Percentiles rank a stretch among this genome's conserved stretches.
Conservation (phyloP, 129 eudicot genomes). For the Pittosporum tobira region DNA sequence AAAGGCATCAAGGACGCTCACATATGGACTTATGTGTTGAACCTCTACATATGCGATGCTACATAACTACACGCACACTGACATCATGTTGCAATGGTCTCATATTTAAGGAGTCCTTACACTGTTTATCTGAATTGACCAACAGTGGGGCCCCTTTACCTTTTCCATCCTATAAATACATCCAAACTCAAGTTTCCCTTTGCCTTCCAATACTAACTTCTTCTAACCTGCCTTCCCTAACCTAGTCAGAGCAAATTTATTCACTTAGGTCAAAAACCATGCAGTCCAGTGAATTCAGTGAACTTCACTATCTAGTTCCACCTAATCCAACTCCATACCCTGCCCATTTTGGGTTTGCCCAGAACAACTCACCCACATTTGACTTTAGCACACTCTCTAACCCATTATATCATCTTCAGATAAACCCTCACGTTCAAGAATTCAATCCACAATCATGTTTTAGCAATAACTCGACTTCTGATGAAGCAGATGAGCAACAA, state of each 20-base stretch:
- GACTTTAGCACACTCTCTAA: conserved; percentile 16
- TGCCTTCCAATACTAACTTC: conserved; percentile 33
- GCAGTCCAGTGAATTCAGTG: conserved; percentile 24
- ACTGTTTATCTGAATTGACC: conserved; percentile 19
- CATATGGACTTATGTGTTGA: conserved; percentile 6
- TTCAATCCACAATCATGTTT: conserved; percentile 32
- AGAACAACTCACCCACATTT: conserved; percentile 15
- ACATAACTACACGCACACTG: conserved; percentile 14
- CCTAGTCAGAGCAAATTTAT: conserved; percentile 4
- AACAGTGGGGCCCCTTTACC: conserved; percentile 37
- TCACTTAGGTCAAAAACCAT: conserved; percentile 1
- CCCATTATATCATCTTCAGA: conserved; percentile 26
- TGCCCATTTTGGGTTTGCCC: conserved; percentile 11
- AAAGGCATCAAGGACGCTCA: conserved; percentile 10
- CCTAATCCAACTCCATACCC: conserved; percentile 28
- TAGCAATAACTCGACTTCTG: conserved; percentile 61
- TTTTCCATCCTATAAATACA: conserved; percentile 67
- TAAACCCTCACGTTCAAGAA: conserved; percentile 28
- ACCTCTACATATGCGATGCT: not conserved
- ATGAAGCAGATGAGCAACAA: conserved; percentile 58
- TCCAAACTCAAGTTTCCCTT: conserved; percentile 36
- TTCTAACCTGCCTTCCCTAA: conserved; percentile 15
- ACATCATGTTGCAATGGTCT: conserved; percentile 17
- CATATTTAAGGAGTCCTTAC: conserved; percentile 26
- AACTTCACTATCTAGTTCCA: conserved; percentile 29